Conservation (phyloP, 371 early-diverging fungal species). For the Lichtheimia ramosa region DNA sequence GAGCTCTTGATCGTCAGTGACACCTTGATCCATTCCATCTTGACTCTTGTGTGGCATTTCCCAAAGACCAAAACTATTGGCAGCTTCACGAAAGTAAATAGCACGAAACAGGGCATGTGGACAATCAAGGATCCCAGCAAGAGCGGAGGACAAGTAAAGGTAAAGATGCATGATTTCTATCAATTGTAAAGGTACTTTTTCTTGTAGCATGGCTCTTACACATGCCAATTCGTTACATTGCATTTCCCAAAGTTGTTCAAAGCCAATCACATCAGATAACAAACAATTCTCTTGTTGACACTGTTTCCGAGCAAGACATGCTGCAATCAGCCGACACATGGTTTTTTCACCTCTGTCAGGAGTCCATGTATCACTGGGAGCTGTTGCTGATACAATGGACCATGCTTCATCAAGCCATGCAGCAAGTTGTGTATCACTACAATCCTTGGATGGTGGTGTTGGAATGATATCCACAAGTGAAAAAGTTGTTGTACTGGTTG, state of each 20-base stretch:
- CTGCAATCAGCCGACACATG: conserved; percentile 37
- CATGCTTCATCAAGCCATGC: conserved; percentile 30
- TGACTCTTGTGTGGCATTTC: conserved; percentile 34
- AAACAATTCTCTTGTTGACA: not conserved
- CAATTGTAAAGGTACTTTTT: conserved; percentile 15
- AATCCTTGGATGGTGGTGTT: not conserved
- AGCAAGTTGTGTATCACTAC: not conserved
- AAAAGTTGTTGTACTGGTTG: not conserved
- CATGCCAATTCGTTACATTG: conserved; percentile 37
- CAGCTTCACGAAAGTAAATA: conserved; percentile 60
- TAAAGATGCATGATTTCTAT: conserved; percentile 28
- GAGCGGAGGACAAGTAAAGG: conserved; percentile 15
- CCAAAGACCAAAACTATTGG: conserved; percentile 72
- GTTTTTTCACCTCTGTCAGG: conserved; percentile 28
- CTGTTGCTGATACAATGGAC: conserved; percentile 9
- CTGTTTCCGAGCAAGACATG: conserved; percentile 24
- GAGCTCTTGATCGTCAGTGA: conserved; percentile 48
- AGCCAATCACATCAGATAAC: conserved; percentile 3
- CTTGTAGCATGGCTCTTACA: conserved; percentile 7
- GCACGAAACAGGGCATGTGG: conserved; percentile 47
- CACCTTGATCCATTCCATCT: conserved; percentile 5
- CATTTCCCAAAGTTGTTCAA: conserved; percentile 22
- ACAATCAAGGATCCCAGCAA: conserved; percentile 9
- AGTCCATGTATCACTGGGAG: conserved; percentile 2
- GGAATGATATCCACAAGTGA: not conserved